Evolutionary conservation across 2,329 filamentous ascomycete species (phyloP).

Genomic region (Venturia nashicola): DNA sequence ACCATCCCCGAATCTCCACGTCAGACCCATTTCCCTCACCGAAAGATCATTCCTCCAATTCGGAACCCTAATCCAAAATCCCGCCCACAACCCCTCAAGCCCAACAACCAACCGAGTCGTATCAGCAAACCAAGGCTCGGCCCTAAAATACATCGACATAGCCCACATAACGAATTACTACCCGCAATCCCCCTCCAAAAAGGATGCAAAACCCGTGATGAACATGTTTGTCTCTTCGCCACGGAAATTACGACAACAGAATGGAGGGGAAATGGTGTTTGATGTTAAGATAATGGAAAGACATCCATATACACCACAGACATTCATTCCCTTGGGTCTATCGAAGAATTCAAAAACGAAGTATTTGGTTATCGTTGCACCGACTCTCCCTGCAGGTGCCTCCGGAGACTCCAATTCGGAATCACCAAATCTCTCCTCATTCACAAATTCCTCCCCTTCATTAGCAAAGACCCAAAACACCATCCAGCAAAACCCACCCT

Average conservation of each 20-base stretch:
- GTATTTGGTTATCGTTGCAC: conserved; percentile 84
- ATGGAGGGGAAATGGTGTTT: conserved; percentile 45
- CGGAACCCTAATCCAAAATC: conserved; percentile 72
- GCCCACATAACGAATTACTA: conserved; percentile 65
- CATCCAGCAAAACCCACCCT: conserved; percentile 16
- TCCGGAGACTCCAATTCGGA: too few relatives aligned
- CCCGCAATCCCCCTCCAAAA: conserved; percentile 46
- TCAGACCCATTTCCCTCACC: conserved; percentile 56
- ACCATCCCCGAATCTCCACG: conserved; percentile 26
- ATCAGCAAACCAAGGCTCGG: conserved; percentile 73
- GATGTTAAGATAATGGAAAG: conserved; percentile 67
- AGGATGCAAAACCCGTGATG: conserved; percentile 50
- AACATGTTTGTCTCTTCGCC: conserved; percentile 85
- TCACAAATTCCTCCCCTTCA: conserved; percentile 23
- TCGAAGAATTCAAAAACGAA: conserved; percentile 34
- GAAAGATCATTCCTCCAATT: conserved; percentile 61
- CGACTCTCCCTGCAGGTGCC: conserved; percentile 38
- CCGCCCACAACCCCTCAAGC: conserved; percentile 41
- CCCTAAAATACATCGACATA: conserved; percentile 74
- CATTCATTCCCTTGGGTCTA: conserved; percentile 67
- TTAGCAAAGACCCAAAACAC: conserved; percentile 33
- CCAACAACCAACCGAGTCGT: conserved; percentile 27
- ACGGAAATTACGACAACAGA: conserved; percentile 50
- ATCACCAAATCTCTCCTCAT: conserved; percentile 25
- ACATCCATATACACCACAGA: conserved; percentile 90